Conservation (phyloP, 345 rosid genomes). For the Salix udensis region DNA sequence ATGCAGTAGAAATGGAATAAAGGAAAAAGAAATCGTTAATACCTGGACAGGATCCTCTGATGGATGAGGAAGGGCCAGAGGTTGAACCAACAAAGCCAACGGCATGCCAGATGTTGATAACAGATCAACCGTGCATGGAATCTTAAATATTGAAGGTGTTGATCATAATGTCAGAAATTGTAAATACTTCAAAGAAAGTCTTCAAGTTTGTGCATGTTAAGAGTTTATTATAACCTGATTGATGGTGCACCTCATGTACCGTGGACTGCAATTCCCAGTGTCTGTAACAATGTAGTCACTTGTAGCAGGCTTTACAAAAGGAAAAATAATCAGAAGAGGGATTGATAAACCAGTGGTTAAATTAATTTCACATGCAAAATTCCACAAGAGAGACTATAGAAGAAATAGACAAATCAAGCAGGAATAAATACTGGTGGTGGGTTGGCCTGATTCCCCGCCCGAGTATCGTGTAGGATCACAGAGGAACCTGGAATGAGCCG, state of each 20-base stretch:
- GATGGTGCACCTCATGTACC: slow-evolving; percentile 95
- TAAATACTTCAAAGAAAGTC: background rate
- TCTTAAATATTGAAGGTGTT: slow-evolving; percentile 34
- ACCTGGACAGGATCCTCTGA: slow-evolving; percentile 97
- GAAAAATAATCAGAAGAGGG: slow-evolving; percentile 17
- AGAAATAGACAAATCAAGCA: slow-evolving; percentile 2
- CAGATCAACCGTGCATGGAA: slow-evolving; percentile 95
- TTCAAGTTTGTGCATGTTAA: slow-evolving; percentile 6
- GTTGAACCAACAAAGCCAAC: slow-evolving; percentile 86
- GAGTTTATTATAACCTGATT: slow-evolving; percentile 61
- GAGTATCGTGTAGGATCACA: slow-evolving; percentile 67
- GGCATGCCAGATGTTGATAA: slow-evolving; percentile 93
- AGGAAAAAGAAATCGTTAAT: slow-evolving; percentile 1
- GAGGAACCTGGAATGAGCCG: slow-evolving; percentile 80
- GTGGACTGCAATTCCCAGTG: slow-evolving; percentile 97
- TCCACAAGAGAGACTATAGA: background rate
- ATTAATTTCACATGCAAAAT: slow-evolving; percentile 3
- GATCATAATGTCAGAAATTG: background rate
- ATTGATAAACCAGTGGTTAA: slow-evolving; percentile 1
- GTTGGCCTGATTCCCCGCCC: slow-evolving; percentile 79
- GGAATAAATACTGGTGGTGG: slow-evolving; percentile 72
- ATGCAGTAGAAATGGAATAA: background rate
- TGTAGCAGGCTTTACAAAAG: slow-evolving; percentile 72
- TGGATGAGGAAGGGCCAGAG: slow-evolving; percentile 91
- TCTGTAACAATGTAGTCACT: slow-evolving; percentile 83